Conservation (phyloP, 805 yeast species). For the Wickerhamiella australiensis region DNA sequence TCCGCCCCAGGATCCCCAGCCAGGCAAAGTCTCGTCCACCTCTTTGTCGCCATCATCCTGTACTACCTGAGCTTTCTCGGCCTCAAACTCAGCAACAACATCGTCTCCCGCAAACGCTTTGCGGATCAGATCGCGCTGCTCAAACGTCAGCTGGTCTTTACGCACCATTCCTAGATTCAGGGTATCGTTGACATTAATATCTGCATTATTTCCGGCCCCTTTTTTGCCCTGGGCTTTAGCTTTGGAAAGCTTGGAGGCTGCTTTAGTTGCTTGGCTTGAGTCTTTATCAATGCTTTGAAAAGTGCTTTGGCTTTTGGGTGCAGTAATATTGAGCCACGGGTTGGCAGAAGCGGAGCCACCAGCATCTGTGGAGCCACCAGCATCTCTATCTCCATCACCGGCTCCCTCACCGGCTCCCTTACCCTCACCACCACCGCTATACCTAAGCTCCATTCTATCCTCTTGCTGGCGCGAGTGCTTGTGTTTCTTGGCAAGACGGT, state of each 20-base stretch:
- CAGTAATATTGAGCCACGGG: constrained; percentile 29
- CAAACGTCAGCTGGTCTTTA: constrained; percentile 22
- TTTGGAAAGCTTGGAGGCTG: constrained; percentile 26
- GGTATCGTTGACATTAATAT: constrained; percentile 18
- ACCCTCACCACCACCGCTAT: neutral
- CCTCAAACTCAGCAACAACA: constrained; percentile 67
- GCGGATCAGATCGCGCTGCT: constrained; percentile 51
- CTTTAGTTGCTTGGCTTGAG: constrained; percentile 11
- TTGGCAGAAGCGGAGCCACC: constrained; percentile 20
- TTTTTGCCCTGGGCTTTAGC: constrained; percentile 24
- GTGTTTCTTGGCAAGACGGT: constrained; percentile 8
- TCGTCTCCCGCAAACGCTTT: constrained; percentile 98
- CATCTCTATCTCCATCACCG: constrained; percentile 10
- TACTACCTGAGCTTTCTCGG: constrained; percentile 55
- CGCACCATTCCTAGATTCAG: constrained; percentile 19
- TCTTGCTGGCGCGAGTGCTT: constrained; percentile 5
- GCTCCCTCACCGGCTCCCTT: neutral
- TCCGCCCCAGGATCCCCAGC: constrained; percentile 98
- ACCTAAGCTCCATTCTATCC: constrained; percentile 11
- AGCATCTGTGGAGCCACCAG: neutral
- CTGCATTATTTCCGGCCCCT: constrained; percentile 17
- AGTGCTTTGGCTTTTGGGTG: constrained; percentile 34
- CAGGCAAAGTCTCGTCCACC: constrained; percentile 78
- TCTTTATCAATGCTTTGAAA: constrained; percentile 40
- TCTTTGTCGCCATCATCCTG: constrained; percentile 79